A percentile compares a stretch with the other conserved stretches of the same genome.
These are phyloP conservation scores for Aspergillus brunneoviolaceus DNA, from an alignment of 2,329 filamentous ascomycete species.

Conservation along the genomic window DNA sequence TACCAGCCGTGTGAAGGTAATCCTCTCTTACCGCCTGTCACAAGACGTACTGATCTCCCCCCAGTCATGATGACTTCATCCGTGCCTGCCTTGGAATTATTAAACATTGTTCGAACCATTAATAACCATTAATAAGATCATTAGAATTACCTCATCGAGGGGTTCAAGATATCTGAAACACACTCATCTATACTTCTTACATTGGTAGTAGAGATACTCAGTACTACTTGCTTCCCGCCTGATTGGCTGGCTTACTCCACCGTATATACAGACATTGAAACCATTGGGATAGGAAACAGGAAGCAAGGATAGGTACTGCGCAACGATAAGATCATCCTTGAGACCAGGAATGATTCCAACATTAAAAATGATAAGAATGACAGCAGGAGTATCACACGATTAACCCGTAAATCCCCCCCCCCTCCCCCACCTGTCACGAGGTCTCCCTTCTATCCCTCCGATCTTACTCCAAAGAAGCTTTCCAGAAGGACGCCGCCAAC, in stretches of 20 bases:
- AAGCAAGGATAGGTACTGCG: too few relatives aligned
- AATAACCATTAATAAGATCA: too few relatives aligned
- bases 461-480: neutral
- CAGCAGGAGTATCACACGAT: neutral
- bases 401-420: too few relatives aligned
- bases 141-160: too few relatives aligned
- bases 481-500: neutral
- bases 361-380: neutral
- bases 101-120: neutral
- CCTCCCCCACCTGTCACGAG: neutral
- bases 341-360: neutral
- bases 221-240: too few relatives aligned
- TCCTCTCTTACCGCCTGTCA: neutral
- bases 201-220: too few relatives aligned
- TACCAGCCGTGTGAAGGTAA: too few relatives aligned
- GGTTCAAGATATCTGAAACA: too few relatives aligned
- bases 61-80: conserved; percentile 22
- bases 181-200: too few relatives aligned
- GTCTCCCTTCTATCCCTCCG: neutral
- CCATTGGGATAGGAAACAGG: neutral
- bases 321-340: neutral
- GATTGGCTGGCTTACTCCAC: too few relatives aligned
- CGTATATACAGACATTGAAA: neutral
- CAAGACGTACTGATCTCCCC: neutral
- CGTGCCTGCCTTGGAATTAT: neutral